Percentiles rank a stretch among this genome's conserved stretches.
Conservation (phyloP, 2,329 filamentous ascomycete species). For the Thelonectria olida region DNA sequence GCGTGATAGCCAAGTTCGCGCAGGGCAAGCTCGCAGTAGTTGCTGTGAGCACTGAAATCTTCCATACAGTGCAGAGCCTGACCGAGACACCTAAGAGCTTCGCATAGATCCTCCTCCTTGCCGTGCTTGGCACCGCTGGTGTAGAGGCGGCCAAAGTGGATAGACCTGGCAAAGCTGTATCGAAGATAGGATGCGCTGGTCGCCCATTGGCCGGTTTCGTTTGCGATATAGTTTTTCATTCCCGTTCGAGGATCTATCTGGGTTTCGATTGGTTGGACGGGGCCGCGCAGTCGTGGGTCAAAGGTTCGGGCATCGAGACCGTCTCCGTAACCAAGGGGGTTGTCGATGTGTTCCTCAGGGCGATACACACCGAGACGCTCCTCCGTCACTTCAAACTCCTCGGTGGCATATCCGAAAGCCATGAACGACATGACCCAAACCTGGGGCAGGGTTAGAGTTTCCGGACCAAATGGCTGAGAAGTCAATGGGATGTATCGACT, state of each 20-base stretch:
- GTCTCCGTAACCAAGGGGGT: conserved; percentile 87
- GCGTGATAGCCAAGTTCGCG: conserved; percentile 82
- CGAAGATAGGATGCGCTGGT: conserved; percentile 88
- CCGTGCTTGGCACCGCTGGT: conserved; percentile 71
- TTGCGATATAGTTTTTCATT: conserved; percentile 99
- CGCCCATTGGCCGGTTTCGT: conserved; percentile 86
- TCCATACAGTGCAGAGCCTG: conserved; percentile 82
- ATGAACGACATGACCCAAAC: conserved; percentile 85
- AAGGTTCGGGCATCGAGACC: conserved; percentile 84
- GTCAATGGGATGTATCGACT: neutral
- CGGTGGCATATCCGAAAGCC: conserved; percentile 85
- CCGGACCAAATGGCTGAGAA: neutral
- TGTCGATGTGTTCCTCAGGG: conserved; percentile 79
- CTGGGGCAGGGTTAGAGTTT: conserved; percentile 41
- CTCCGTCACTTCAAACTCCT: conserved; percentile 84
- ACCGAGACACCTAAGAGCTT: conserved; percentile 79
- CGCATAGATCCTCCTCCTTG: conserved; percentile 80
- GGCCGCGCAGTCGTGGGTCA: conserved; percentile 83
- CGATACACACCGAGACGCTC: conserved; percentile 84
- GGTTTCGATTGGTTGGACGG: conserved; percentile 76
- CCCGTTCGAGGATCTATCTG: conserved; percentile 80
- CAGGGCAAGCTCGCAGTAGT: conserved; percentile 82
- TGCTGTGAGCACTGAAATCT: conserved; percentile 83
- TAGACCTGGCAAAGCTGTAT: conserved; percentile 76
- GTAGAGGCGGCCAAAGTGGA: conserved; percentile 82